phyloP scores from a whole-genome alignment of 495 filamentous ascomycete genomes.

The Aspergillus panamensis region DNA sequence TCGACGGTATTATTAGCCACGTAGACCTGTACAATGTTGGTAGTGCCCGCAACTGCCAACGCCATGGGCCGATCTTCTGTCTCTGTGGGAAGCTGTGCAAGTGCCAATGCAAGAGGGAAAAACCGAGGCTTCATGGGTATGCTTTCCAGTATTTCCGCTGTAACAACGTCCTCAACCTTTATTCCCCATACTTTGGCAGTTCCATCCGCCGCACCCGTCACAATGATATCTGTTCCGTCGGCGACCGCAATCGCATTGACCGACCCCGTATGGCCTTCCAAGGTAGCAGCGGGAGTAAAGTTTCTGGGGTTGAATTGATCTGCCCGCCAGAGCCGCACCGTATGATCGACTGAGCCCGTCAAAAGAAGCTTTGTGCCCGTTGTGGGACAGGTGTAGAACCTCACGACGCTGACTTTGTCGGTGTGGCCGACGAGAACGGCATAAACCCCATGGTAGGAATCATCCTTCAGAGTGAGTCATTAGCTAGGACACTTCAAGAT shows the following conservation, averaged over 20 bases:
- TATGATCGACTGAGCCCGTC: slow-evolving; percentile 79
- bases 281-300: slow-evolving; percentile 46
- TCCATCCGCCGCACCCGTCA: slow-evolving; percentile 75
- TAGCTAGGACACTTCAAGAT: not conserved
- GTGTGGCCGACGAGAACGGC: slow-evolving; percentile 75
- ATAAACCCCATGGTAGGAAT: slow-evolving; percentile 55
- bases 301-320: slow-evolving; percentile 17
- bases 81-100: slow-evolving; percentile 52
- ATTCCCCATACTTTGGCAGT: slow-evolving; percentile 75
- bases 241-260: slow-evolving; percentile 74
- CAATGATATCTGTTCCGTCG: slow-evolving; percentile 54
- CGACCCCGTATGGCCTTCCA: slow-evolving; percentile 63
- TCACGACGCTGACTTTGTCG: slow-evolving; percentile 78
- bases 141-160: slow-evolving; percentile 58
- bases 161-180: slow-evolving; percentile 31
- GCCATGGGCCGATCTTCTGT: slow-evolving; percentile 50
- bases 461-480: slow-evolving; percentile 37
- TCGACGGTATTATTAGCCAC: slow-evolving; percentile 43
- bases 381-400: slow-evolving; percentile 60
- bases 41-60: slow-evolving; percentile 82
- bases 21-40: slow-evolving; percentile 72
- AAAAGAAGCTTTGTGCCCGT: slow-evolving; percentile 55
- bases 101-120: slow-evolving; percentile 72
- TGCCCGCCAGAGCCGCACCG: slow-evolving; percentile 67
- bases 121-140: slow-evolving; percentile 71